Evolutionary conservation across 495 filamentous ascomycete genomes (phyloP).

Genomic region (Parathielavia hyrcaniae): DNA sequence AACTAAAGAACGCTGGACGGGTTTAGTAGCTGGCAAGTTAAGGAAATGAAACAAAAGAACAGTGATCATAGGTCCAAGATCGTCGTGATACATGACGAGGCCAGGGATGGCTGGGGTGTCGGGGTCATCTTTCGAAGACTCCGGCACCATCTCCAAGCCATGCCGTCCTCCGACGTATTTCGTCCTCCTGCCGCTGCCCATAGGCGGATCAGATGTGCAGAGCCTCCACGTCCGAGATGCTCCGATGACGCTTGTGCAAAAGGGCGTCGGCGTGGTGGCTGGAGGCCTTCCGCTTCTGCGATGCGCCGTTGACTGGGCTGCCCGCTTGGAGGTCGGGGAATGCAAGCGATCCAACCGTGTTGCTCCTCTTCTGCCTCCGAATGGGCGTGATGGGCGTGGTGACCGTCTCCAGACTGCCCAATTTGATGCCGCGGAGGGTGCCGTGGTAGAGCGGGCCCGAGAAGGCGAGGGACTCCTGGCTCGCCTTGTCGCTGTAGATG

Average conservation of each 20-base stretch:
- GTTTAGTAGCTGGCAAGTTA: not conserved
- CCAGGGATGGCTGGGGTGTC: constrained; percentile 28
- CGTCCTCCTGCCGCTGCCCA: not conserved
- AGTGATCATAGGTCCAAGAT: not conserved
- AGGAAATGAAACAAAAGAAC: constrained; percentile 12
- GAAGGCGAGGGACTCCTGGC: constrained; percentile 49
- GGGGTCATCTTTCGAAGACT: constrained; percentile 14
- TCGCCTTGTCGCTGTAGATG: constrained; percentile 53
- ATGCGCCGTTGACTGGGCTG: constrained; percentile 36
- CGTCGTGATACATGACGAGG: constrained; percentile 27
- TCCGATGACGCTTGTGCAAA: constrained; percentile 47
- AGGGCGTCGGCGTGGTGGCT: constrained; percentile 26
- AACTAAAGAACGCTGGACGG: not conserved
- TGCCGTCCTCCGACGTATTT: constrained; percentile 36
- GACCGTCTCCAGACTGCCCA: constrained; percentile 48
- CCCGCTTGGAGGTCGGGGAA: constrained; percentile 30
- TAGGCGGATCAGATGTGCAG: constrained; percentile 19
- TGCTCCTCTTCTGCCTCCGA: constrained; percentile 42
- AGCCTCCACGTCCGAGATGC: constrained; percentile 40
- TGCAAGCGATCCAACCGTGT: constrained; percentile 15
- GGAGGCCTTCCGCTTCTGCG: constrained; percentile 48
- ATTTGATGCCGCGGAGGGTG: constrained; percentile 50
- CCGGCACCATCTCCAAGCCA: constrained; percentile 15
- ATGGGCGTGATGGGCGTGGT: constrained; percentile 50
- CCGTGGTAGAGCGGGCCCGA: constrained; percentile 46